Percentiles rank a stretch among this genome's conserved stretches.
These are phyloP conservation scores for Cryphonectria radicalis DNA, from an alignment of 2,329 filamentous ascomycete species.

Conservation along the genomic window DNA sequence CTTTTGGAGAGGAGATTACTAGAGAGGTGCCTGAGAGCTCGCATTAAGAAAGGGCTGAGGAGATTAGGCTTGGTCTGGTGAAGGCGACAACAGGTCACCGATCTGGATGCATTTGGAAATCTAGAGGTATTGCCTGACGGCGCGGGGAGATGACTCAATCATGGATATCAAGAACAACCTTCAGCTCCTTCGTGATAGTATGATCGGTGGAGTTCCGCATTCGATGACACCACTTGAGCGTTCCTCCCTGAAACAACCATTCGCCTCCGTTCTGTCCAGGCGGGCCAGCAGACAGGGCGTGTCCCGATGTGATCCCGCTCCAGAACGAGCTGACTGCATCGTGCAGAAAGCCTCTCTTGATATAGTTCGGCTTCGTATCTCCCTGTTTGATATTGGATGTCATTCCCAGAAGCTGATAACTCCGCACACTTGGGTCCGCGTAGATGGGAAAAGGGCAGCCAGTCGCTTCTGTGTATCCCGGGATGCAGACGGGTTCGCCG, in stretches of 20 bases:
- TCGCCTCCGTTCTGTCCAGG: constrained; percentile 18
- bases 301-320: constrained; percentile 1
- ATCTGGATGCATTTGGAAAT: too few relatives aligned
- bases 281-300: background rate
- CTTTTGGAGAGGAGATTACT: background rate
- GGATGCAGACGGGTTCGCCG: constrained; percentile 11
- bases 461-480: constrained; percentile 2
- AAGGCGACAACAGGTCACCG: background rate
- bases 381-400: constrained; percentile 2
- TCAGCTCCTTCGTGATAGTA: constrained; percentile 17
- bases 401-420: constrained; percentile 14
- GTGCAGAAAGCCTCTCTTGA: constrained; percentile 2
- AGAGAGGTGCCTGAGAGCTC: constrained; percentile 2
- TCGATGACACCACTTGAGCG: constrained; percentile 17
- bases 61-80: background rate
- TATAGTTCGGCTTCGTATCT: background rate
- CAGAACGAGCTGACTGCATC: background rate
- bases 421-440: constrained; percentile 12
- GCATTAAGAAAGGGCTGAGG: background rate
- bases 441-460: constrained; percentile 14
- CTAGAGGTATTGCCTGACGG: too few relatives aligned
- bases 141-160: background rate
- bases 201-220: constrained; percentile 4
- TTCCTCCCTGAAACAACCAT: constrained; percentile 17
- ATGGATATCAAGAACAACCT: constrained; percentile 4